Evolutionary conservation across 2,329 filamentous ascomycete species (phyloP).

Genomic region (Trichophyton rubrum): DNA sequence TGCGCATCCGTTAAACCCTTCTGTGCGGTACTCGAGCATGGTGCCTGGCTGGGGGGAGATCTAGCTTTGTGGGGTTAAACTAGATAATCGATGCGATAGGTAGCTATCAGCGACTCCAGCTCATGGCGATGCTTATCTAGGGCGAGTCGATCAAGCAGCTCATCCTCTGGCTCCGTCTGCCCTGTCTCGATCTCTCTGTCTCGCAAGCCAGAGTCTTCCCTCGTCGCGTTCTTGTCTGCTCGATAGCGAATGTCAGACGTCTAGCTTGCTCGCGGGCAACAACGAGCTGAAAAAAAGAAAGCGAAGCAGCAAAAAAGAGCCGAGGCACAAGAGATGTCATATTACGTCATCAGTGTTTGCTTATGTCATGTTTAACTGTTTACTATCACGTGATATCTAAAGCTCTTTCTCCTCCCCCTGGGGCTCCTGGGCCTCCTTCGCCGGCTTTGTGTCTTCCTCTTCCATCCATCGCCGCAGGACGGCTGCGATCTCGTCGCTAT

Average conservation of each 20-base stretch:
- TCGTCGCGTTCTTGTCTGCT: not conserved
- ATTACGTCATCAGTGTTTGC: not conserved
- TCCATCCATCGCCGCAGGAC: constrained; percentile 11
- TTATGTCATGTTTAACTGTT: not conserved
- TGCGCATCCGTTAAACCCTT: constrained; percentile 89
- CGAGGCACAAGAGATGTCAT: not conserved
- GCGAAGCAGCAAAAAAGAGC: not conserved
- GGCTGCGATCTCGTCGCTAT: constrained; percentile 13
- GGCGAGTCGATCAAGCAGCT: not conserved
- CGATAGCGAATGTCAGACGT: not conserved
- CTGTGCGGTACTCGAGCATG: constrained; percentile 90
- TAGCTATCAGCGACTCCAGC: no score
- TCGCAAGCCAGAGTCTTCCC: not conserved
- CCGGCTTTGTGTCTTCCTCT: not conserved
- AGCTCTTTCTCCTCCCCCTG: not conserved
- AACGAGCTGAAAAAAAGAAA: not conserved
- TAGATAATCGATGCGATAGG: not conserved
- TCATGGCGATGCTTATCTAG: not conserved
- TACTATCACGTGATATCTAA: constrained; percentile 3
- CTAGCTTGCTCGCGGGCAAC: not conserved
- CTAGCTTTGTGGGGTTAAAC: not conserved
- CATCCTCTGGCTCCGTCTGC: not conserved
- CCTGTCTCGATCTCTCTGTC: not conserved
- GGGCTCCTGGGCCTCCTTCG: not conserved
- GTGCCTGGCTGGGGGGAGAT: constrained; percentile 14